These are phyloP conservation scores for Aureobasidium leucospermi DNA, from an alignment of 2,329 filamentous ascomycete species.

Conservation along the genomic window DNA sequence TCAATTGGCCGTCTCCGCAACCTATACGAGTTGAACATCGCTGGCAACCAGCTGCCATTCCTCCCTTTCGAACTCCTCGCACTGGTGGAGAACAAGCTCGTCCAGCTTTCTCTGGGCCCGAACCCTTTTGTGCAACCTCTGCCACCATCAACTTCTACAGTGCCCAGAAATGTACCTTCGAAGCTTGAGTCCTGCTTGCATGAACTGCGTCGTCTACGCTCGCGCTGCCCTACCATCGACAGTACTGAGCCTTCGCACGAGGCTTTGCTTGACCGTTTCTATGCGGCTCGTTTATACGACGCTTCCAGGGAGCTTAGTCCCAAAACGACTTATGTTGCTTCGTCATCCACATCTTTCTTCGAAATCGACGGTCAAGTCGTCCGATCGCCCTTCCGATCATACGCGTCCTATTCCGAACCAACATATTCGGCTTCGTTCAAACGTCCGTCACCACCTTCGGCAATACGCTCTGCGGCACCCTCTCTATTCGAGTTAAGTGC, in stretches of 20 bases:
- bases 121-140: conserved; percentile 51
- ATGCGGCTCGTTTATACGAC: conserved; percentile 17
- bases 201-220: conserved; percentile 11
- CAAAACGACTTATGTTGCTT: conserved; percentile 24
- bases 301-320: conserved; percentile 6
- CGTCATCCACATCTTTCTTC: conserved; percentile 20
- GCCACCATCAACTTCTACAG: neutral
- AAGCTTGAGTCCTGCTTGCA: neutral
- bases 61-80: conserved; percentile 58
- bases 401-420: neutral
- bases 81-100: conserved; percentile 45
- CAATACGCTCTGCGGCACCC: conserved; percentile 18
- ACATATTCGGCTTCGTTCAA: neutral
- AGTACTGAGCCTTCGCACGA: conserved; percentile 19
- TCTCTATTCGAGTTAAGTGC: conserved; percentile 31
- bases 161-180: neutral
- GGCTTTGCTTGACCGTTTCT: conserved; percentile 16
- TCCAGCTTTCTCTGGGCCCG: conserved; percentile 50
- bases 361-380: conserved; percentile 24
- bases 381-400: conserved; percentile 3
- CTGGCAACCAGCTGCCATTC: conserved; percentile 53
- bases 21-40: conserved; percentile 57
- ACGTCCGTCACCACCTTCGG: conserved; percentile 6
- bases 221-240: conserved; percentile 18
- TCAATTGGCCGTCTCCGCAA: conserved; percentile 52